Percentiles rank a stretch among this genome's conserved stretches.
Conservation (phyloP, 495 filamentous ascomycete genomes). For the Filosporella fistucella region DNA sequence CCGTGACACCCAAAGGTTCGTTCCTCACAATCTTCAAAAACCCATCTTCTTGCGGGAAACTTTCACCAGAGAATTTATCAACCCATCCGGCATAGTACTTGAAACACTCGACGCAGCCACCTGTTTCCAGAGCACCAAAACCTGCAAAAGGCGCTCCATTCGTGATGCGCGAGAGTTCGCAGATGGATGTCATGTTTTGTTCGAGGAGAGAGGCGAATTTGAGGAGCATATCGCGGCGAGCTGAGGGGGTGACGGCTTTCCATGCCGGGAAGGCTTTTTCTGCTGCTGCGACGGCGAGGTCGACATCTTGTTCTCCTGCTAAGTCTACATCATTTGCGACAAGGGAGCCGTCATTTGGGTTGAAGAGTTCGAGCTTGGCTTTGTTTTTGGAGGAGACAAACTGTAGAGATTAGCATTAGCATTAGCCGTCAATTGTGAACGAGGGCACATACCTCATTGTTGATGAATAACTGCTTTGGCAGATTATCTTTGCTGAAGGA, state of each 20-base stretch:
- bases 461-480: no score
- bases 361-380: no score
- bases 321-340: no score
- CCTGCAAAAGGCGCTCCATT: conserved; percentile 79
- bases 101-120: conserved; percentile 59
- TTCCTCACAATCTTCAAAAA: conserved; percentile 7
- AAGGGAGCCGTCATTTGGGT: no score
- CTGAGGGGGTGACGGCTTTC: conserved; percentile 63
- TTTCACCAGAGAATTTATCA: conserved; percentile 85
- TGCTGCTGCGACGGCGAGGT: conserved; percentile 76
- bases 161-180: no score
- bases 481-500: no score
- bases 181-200: no score
- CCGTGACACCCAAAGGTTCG: conserved; percentile 37
- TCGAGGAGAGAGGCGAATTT: conserved; percentile 76
- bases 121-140: conserved; percentile 71
- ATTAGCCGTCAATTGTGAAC: no score
- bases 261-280: conserved; percentile 78
- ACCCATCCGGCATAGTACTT: conserved; percentile 87
- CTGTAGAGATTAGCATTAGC: no score
- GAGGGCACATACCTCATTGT: no score
- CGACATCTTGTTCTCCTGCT: conserved; percentile 59
- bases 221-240: conserved; percentile 66
- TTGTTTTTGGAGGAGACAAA: no score
- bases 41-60: conserved; percentile 62